Evolutionary conservation across 2,329 filamentous ascomycete species (phyloP).

Genomic region (Lachnum nothofagi): DNA sequence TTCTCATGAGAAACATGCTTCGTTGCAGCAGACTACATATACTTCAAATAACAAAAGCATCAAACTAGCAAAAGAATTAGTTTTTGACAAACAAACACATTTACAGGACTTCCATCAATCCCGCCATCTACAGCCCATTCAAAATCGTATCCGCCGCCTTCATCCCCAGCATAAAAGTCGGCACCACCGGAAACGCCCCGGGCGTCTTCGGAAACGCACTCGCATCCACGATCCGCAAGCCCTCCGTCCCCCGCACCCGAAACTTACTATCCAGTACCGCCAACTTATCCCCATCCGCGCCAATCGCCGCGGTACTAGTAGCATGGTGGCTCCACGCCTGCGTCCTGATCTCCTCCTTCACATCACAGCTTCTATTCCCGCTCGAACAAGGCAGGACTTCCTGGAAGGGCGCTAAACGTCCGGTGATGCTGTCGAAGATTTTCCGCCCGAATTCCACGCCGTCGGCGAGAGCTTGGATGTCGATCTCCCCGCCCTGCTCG

Average conservation of each 20-base stretch:
- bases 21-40: too few relatives aligned
- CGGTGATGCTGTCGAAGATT: constrained; percentile 36
- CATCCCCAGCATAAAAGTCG: constrained; percentile 53
- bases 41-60: too few relatives aligned
- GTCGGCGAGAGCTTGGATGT: constrained; percentile 17
- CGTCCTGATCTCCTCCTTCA: constrained; percentile 45
- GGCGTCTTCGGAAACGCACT: constrained; percentile 49
- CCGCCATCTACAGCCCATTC: too few relatives aligned
- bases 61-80: too few relatives aligned
- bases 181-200: constrained; percentile 47
- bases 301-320: constrained; percentile 51
- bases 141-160: constrained; percentile 56
- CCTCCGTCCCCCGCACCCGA: constrained; percentile 49
- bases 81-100: too few relatives aligned
- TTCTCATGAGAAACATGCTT: too few relatives aligned
- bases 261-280: constrained; percentile 54
- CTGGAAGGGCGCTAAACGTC: constrained; percentile 32
- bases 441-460: constrained; percentile 11
- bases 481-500: constrained; percentile 20
- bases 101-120: too few relatives aligned
- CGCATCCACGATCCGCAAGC: constrained; percentile 58
- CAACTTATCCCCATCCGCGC: constrained; percentile 46
- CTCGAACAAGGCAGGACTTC: constrained; percentile 40
- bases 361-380: constrained; percentile 39
- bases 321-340: constrained; percentile 55